Evolutionary conservation across 306 rosid genomes (phyloP).

Genomic region (Begonia masoniana): DNA sequence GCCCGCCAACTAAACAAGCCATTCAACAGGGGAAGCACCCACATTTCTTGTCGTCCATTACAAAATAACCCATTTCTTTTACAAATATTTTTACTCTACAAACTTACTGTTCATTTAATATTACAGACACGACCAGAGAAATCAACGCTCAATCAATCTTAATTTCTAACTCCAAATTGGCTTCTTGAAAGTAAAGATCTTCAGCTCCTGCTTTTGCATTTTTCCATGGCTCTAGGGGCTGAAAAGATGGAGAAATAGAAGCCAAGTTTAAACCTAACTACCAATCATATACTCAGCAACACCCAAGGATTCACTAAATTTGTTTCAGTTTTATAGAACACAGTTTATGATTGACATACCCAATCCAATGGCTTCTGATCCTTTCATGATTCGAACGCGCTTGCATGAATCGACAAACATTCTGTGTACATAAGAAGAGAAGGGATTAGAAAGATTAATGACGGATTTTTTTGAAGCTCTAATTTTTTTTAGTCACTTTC

Average conservation of each 20-base stretch:
- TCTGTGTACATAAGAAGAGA: slow-evolving; percentile 20
- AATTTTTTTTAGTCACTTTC: background rate
- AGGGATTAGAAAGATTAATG: background rate
- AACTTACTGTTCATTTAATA: slow-evolving; percentile 16
- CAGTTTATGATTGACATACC: slow-evolving; percentile 26
- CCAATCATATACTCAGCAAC: no score
- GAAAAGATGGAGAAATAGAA: slow-evolving; percentile 13
- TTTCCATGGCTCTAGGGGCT: slow-evolving; percentile 99
- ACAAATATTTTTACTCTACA: slow-evolving; percentile 42
- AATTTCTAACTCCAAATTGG: no score
- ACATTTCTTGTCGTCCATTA: slow-evolving; percentile 63
- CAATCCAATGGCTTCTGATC: slow-evolving; percentile 97
- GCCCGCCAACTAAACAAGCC: slow-evolving; percentile 33
- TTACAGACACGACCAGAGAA: slow-evolving; percentile 40
- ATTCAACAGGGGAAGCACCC: slow-evolving; percentile 37
- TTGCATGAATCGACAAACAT: slow-evolving; percentile 98
- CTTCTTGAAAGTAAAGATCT: slow-evolving; percentile 10
- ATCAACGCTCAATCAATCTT: background rate
- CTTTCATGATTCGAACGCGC: slow-evolving; percentile 95
- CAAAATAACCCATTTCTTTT: slow-evolving; percentile 28
- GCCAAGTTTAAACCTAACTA: no score
- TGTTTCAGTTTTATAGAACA: no score
- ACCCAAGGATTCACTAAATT: no score
- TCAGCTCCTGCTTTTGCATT: slow-evolving; percentile 98
- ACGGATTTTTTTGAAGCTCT: background rate